phyloP scores from a whole-genome alignment of 805 yeast genomes.

The Saccharomycopsis guyanensis region DNA sequence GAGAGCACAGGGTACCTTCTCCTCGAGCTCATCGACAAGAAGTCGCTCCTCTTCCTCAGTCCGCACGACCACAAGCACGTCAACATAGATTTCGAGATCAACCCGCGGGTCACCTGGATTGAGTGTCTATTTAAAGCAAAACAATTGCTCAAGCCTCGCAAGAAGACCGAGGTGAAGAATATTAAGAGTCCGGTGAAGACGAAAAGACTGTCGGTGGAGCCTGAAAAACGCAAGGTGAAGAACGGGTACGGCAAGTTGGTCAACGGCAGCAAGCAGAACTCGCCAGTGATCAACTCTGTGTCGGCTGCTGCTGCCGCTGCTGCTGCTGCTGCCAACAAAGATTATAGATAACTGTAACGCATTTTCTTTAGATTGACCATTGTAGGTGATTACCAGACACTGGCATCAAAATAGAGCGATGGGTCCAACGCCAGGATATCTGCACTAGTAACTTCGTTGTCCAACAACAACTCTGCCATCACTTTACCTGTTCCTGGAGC shows the following conservation, averaged over 20 bases:
- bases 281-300: background rate
- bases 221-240: background rate
- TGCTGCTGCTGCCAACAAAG: constrained; percentile 29
- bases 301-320: constrained; percentile 28
- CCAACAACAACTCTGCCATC: constrained; percentile 78
- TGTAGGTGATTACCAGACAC: constrained; percentile 27
- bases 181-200: background rate
- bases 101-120: constrained; percentile 54
- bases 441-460: constrained; percentile 73
- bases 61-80: constrained; percentile 25
- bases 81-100: constrained; percentile 36
- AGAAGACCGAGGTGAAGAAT: background rate
- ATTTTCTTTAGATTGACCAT: background rate
- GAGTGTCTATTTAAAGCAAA: constrained; percentile 62
- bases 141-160: constrained; percentile 37
- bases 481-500: constrained; percentile 97
- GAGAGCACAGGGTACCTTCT: constrained; percentile 54
- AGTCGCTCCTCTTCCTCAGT: constrained; percentile 49
- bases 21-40: constrained; percentile 50
- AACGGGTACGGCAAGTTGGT: constrained; percentile 7
- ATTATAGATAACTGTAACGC: too few species aligned
- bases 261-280: constrained; percentile 23
- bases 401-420: constrained; percentile 75
- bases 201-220: background rate
- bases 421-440: constrained; percentile 83